Evolutionary conservation across 1,284 basidiomycete species (phyloP), one percentile per base, ranked within the genome.

Genomic region (Tilletia setariae): DNA sequence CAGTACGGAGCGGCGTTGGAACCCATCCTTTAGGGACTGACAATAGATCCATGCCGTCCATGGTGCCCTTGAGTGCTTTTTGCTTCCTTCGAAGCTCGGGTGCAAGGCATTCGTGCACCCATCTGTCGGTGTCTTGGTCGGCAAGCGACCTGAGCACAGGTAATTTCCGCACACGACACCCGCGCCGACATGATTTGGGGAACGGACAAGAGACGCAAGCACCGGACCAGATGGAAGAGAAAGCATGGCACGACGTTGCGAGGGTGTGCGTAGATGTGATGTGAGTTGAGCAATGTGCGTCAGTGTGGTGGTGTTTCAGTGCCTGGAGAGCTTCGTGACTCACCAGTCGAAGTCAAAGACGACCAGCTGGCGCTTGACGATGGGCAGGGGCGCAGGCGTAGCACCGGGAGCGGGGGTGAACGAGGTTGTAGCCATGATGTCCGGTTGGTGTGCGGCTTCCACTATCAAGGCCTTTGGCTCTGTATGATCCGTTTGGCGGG

Each of bases 261-360:
- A n/a, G n/a, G n/a, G n/a, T n/a, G n/a, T n/a, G n/a, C n/a, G n/a
- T n/a, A n/a, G n/a, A n/a, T n/a, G n/a, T n/a, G n/a, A n/a, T n/a
- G n/a, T n/a, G n/a, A n/a, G n/a, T n/a, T n/a, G n/a, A n/a, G n/a
- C n/a, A n/a, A n/a, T n/a, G n/a, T n/a, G n/a, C n/a, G n/a, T n/a
- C n/a, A n/a, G n/a, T n/a, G n/a, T n/a, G n/a, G 35, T 40, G 35
- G 4, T 40, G 35, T 11, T 40, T 40, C 35, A 40, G 35, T 40
- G 11, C 35, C n/a, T n/a, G n/a, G n/a, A n/a, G n/a, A n/a, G n/a
- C n/a, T n/a, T n/a, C n/a, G 51, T 15, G 13, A 83, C 86, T 71
- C 81, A 92, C 94, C 94, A 98, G 87, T 98, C 95, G 85, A 98
- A 98, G 84, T 98, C 95, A 77, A 91, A 98, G 19, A 98, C 90